These are phyloP conservation scores for Fusarium sp. DNA, from an alignment of 2,329 filamentous ascomycete genomes.

Conservation along the genomic window DNA sequence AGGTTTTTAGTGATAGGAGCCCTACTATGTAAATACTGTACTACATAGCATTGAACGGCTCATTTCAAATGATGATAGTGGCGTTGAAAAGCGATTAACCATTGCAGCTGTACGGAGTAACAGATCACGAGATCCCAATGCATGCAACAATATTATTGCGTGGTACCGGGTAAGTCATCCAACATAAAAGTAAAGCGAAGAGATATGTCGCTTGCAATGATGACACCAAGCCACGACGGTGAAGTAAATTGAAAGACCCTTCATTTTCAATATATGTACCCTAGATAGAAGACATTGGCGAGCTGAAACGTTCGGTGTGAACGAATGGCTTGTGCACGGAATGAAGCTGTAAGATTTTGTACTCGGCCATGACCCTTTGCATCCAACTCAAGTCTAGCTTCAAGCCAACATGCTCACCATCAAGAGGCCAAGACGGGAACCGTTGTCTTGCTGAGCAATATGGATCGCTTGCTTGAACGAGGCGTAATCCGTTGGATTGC, in stretches of 20 bases:
- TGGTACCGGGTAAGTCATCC: not conserved
- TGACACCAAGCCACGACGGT: constrained; percentile 12
- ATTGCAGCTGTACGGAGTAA: not conserved
- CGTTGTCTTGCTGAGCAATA: constrained; percentile 15
- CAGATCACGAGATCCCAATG: not conserved
- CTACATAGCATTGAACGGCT: not conserved
- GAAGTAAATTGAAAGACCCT: constrained; percentile 14
- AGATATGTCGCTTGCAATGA: constrained; percentile 4
- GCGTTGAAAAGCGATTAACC: not conserved
- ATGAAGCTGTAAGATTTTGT: constrained; percentile 23
- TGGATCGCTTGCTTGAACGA: constrained; percentile 7
- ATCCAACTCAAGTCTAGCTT: constrained; percentile 14
- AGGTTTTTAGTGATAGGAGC: not conserved
- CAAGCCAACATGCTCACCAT: constrained; percentile 5
- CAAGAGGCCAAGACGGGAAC: constrained; percentile 35
- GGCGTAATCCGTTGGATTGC: constrained; percentile 15
- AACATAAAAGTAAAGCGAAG: too few relatives aligned
- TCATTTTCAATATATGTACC: not conserved
- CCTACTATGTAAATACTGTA: too few relatives aligned
- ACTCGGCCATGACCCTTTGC: constrained; percentile 6
- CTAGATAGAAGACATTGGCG: not conserved
- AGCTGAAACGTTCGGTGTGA: constrained; percentile 1
- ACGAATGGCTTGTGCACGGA: constrained; percentile 3
- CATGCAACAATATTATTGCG: constrained; percentile 1
- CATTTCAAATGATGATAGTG: not conserved